These are phyloP conservation scores for Apiospora kogelbergensis DNA, from an alignment of 2,329 filamentous ascomycete species.

Conservation along the genomic window DNA sequence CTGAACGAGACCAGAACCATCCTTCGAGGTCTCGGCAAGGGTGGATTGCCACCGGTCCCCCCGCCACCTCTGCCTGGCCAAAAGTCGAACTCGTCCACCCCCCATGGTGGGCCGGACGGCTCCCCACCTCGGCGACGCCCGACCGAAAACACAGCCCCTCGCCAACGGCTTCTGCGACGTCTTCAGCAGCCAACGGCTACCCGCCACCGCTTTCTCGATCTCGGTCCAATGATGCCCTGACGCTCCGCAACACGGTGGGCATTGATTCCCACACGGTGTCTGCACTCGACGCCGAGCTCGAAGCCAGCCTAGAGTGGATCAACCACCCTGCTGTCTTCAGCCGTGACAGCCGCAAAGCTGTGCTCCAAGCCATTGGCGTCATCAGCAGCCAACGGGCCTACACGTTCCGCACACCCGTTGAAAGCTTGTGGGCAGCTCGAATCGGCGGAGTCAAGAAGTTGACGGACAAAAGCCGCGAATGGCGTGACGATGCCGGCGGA, in stretches of 20 bases:
- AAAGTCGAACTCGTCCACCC: slow-evolving; percentile 49
- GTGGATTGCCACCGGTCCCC: slow-evolving; percentile 79
- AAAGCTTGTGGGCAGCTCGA: slow-evolving; percentile 84
- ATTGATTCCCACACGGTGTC: slow-evolving; percentile 81
- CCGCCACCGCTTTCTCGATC: slow-evolving; percentile 45
- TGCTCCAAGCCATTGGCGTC: slow-evolving; percentile 93
- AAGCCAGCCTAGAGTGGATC: slow-evolving; percentile 94
- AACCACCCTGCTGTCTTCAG: slow-evolving; percentile 94
- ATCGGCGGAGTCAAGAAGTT: slow-evolving; percentile 79
- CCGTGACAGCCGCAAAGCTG: slow-evolving; percentile 90
- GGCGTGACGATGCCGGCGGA: slow-evolving; percentile 84
- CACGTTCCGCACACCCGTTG: slow-evolving; percentile 87
- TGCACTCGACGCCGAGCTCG: slow-evolving; percentile 87
- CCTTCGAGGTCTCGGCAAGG: slow-evolving; percentile 92
- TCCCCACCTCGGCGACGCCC: slow-evolving; percentile 48
- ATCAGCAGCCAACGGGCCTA: slow-evolving; percentile 93
- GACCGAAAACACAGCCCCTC: slow-evolving; percentile 58
- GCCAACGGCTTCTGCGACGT: slow-evolving; percentile 49
- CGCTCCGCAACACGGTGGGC: slow-evolving; percentile 60
- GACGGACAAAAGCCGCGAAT: slow-evolving; percentile 82
- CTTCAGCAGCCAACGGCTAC: slow-evolving; percentile 40
- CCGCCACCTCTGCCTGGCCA: slow-evolving; percentile 28
- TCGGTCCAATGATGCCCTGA: slow-evolving; percentile 57
- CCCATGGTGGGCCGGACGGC: slow-evolving; percentile 44
- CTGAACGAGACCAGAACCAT: slow-evolving; percentile 93